Base-by-base conservation (phyloP, 1,139 yeast species). In the Kodamaea anthophila region DNA sequence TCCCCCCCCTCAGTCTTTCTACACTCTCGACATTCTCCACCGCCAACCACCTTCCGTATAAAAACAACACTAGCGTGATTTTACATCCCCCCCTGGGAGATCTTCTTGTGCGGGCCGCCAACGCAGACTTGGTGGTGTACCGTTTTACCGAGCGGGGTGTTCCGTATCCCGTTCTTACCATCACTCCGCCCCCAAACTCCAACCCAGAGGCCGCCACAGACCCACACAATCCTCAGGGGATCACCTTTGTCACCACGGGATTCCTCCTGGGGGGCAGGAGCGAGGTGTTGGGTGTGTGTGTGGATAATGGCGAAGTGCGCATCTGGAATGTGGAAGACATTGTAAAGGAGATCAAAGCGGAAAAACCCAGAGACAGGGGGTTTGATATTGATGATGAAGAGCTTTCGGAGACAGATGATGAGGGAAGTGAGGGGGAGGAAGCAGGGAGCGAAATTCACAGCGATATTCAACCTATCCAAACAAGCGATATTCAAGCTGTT, bases 221-320 rank as follows among this genome's bases (percentile, higher is more conserved):
- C 69, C 73, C 74, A 0, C 55, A 55, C 35, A 60, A 53, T 29
- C 84, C 85, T 0, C 83, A 77, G 43, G 64, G 76, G 0, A 63
- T 78, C 26, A 80, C 79, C 40, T 67, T 49, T 39, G 34, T 72
- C 1, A 62, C 55, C 6, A 29, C 42, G 1, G 39, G 43, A 3
- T 58, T 63, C 38, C 15, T 36, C 14, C 62, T 55, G 0, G 39
- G 43, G 14, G 65, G 62, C 18, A 16, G 18, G 18, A n/a, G n/a
- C n/a, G 8, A 6, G 6, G 61, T 67, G 0, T 39, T 79, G 9
- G 66, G 58, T 0, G 65, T 63, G 2, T 74, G 80, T 23, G 43
- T 61, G 16, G 87, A 80, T 45, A 78, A 74, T 49, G 84, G 85
- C 0, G 48, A 69, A 11, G 53, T 74, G 1, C 40, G 68, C 35